Base-by-base conservation (phyloP, 2,329 filamentous ascomycete genomes). In the Onygena corvina region DNA sequence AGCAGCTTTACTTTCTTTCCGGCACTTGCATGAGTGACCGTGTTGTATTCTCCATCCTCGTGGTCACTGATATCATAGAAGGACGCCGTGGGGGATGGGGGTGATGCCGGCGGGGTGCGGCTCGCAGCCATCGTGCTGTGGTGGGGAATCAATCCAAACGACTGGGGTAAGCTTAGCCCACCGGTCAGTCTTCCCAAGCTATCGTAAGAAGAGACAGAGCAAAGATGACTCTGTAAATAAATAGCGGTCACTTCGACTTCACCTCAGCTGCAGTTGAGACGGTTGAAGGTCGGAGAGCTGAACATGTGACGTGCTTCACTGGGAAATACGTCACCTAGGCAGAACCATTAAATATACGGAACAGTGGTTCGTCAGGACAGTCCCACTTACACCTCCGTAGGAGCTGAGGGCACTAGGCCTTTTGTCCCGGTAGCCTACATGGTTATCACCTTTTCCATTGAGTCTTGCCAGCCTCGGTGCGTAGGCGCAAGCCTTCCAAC, bases 51-150 rank as follows among this genome's bases (percentile, higher is more conserved):
- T 57, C 84, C 85, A 68, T 96, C 92, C 55, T 94, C 89, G 61
- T 94, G 88, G 71, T 98, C 93, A 67, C 86, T 94, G 75, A 96
- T 75, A 61, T 90, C 90, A 73, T 94, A 95, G 73, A 90, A 92
- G 60, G 87, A 94, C 47, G 82, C 86, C 2, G 85, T 78, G 1
- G 89, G 88, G 30, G 89, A 95, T 11, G 79, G 74, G 51, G 66
- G 65, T 47, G 66, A 66, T 29, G 42, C 27, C 2, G 42, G 42
- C 27, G 42, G 42, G 25, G 42, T 46, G 27, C n/a, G 16, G 9
- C 33, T 46, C n/a, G 27, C 18, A 33, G 42, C 42, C 42, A 46
- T 46, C 8, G 14, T 33, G 42, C 38, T 42, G 38, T 25, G 23
- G 27, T 11, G 38, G 38, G 18, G 8, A 42, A 42, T 23, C 38